Evolutionary conservation across 176 grass and related monocot species (phyloP).

Genomic region (Aegilops tauschii): DNA sequence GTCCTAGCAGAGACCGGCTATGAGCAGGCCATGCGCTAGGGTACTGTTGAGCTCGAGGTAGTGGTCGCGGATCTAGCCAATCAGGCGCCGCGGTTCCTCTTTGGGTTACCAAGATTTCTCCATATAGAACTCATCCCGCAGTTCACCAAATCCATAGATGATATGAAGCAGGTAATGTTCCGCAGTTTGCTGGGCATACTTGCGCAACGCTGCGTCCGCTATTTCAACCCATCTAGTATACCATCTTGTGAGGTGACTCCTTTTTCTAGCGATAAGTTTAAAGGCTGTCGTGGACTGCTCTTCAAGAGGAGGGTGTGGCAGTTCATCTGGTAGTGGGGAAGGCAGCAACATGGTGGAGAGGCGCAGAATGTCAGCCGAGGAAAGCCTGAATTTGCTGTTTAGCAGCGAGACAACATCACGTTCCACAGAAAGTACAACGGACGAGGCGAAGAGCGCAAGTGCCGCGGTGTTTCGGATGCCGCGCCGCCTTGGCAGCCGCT

Average conservation of each 20-base stretch:
- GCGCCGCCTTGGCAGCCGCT: background rate
- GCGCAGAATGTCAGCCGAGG: background rate
- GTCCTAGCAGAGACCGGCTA: background rate
- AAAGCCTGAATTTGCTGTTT: background rate
- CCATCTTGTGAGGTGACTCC: background rate
- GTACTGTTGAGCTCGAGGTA: background rate
- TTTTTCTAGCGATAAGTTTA: background rate
- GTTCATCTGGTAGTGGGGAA: background rate
- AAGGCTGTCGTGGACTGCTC: background rate
- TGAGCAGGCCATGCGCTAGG: background rate
- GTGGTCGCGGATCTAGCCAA: background rate
- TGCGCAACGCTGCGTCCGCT: slow-evolving; percentile 7
- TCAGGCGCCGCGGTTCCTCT: no score
- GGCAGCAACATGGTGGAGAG: slow-evolving; percentile 14
- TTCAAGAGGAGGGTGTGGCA: background rate
- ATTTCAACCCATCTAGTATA: background rate
- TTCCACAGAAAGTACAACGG: background rate
- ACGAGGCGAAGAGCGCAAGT: background rate
- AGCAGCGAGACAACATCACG: background rate
- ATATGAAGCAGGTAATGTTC: slow-evolving; percentile 7
- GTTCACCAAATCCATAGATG: background rate
- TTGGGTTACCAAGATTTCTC: background rate
- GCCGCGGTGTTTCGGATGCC: background rate
- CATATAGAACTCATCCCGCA: background rate
- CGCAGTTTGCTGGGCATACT: slow-evolving; percentile 10